Conservation (phyloP, 306 rosid species). For the Trifolium repens region DNA sequence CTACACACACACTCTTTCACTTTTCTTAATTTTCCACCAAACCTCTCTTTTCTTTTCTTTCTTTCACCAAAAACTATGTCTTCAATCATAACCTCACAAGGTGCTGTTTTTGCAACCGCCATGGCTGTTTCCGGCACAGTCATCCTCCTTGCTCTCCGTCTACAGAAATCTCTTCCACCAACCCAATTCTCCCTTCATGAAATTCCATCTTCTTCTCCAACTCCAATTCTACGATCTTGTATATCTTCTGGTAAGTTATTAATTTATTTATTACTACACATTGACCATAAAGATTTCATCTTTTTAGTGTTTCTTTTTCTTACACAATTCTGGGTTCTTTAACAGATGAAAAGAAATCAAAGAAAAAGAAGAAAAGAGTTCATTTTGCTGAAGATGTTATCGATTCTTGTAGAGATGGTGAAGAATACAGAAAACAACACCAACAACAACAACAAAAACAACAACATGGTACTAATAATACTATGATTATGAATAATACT, state of each 20-base stretch:
- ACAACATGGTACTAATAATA: not conserved
- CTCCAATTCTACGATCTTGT: slow-evolving; percentile 76
- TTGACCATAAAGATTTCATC: not conserved
- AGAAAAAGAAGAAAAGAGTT: slow-evolving; percentile 68
- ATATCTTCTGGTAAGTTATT: slow-evolving; percentile 70
- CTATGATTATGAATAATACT: too few species aligned
- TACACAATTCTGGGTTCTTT: slow-evolving; percentile 22
- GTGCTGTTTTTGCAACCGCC: slow-evolving; percentile 91
- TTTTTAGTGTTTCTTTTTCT: not conserved
- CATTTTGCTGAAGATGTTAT: slow-evolving; percentile 83
- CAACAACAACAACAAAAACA: not conserved
- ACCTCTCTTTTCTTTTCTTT: not conserved
- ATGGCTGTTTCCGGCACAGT: slow-evolving; percentile 98
- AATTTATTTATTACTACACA: not conserved
- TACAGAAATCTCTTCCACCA: slow-evolving; percentile 57
- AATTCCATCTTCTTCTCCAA: slow-evolving; percentile 43
- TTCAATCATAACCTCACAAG: slow-evolving; percentile 70
- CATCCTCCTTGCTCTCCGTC: slow-evolving; percentile 81
- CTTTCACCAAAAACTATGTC: slow-evolving; percentile 51
- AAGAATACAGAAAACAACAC: slow-evolving; percentile 58
- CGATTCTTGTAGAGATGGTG: slow-evolving; percentile 69
- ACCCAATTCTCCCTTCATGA: slow-evolving; percentile 48
- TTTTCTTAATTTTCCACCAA: not conserved
- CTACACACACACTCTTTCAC: not conserved
- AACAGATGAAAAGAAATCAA: slow-evolving; percentile 58